Conservation (phyloP, 352 stramenopile species). For the Blastocystis sp. region DNA sequence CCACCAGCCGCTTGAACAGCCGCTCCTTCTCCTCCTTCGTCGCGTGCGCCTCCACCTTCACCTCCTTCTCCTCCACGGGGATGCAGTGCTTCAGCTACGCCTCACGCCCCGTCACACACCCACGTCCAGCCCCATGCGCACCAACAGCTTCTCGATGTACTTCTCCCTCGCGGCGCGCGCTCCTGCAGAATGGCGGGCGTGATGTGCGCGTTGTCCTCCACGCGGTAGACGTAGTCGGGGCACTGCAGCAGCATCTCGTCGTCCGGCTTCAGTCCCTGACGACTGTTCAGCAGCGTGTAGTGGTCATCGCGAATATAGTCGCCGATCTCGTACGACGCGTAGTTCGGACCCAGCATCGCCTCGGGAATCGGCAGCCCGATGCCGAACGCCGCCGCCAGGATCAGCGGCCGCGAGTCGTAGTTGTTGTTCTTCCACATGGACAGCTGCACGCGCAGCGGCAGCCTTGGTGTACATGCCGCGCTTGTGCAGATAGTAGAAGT, state of each 20-base stretch:
- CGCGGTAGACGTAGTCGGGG: slow-evolving; percentile 14
- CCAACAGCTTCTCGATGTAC: slow-evolving; percentile 39
- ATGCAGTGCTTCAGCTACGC: slow-evolving; percentile 60
- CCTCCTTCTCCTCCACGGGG: slow-evolving; percentile 29
- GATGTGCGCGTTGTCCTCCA: slow-evolving; percentile 27
- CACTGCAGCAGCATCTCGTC: slow-evolving; percentile 43
- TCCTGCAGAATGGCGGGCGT: slow-evolving; percentile 40
- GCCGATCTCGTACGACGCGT: slow-evolving; percentile 52
- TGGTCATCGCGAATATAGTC: slow-evolving; percentile 53
- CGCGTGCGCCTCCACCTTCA: neutral
- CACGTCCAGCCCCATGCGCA: slow-evolving; percentile 49
- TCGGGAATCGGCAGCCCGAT: slow-evolving; percentile 58
- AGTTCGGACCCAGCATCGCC: slow-evolving; percentile 56
- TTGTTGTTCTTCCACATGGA: slow-evolving; percentile 62
- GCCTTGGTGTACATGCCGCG: slow-evolving; percentile 45
- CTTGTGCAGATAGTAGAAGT: slow-evolving; percentile 64
- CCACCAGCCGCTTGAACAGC: neutral
- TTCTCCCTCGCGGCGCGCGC: slow-evolving; percentile 17
- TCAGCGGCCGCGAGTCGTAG: slow-evolving; percentile 45
- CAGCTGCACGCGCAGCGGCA: slow-evolving; percentile 45
- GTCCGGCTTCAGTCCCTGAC: slow-evolving; percentile 25
- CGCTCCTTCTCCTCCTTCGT: slow-evolving; percentile 18
- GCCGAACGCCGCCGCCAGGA: slow-evolving; percentile 41
- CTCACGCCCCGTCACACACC: neutral
- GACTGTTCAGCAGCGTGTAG: slow-evolving; percentile 24